Evolutionary conservation across 2,329 filamentous ascomycete genomes (phyloP).

Genomic region (Pleurostoma richardsiae): DNA sequence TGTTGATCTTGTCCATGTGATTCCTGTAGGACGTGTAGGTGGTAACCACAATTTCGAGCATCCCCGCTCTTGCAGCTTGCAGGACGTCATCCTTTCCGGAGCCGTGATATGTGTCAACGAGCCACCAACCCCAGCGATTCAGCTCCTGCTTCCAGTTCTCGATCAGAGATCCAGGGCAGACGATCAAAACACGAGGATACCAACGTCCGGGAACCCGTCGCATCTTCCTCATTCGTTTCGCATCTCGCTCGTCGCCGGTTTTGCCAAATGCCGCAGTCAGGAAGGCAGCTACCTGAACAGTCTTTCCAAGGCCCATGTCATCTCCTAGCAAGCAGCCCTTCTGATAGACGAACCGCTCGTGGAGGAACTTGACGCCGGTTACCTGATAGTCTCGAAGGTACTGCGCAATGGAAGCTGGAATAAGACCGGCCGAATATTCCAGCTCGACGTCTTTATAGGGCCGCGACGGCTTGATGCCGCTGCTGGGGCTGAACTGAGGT

Average conservation of each 20-base stretch:
- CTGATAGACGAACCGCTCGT: conserved; percentile 86
- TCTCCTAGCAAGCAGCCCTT: conserved; percentile 87
- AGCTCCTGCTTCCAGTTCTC: conserved; percentile 89
- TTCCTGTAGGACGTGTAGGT: conserved; percentile 90
- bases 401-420: conserved; percentile 85
- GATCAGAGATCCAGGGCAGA: conserved; percentile 85
- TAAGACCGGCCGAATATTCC: conserved; percentile 69
- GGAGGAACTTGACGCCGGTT: conserved; percentile 77
- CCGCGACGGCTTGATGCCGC: conserved; percentile 58
- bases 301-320: conserved; percentile 97
- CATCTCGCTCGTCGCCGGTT: conserved; percentile 80
- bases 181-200: conserved; percentile 80
- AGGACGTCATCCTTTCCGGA: conserved; percentile 62
- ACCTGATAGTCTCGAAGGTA: conserved; percentile 92
- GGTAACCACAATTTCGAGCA: conserved; percentile 86
- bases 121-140: conserved; percentile 93
- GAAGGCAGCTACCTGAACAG: conserved; percentile 91
- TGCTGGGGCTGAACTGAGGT: conserved; percentile 56
- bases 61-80: conserved; percentile 66
- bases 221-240: conserved; percentile 83
- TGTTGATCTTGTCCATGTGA: conserved; percentile 68
- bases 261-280: conserved; percentile 91
- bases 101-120: conserved; percentile 78
- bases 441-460: conserved; percentile 72
- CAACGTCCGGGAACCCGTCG: conserved; percentile 58